Evolutionary conservation across 2,329 filamentous ascomycete genomes (phyloP), one percentile per base, ranked within the genome.

Genomic region (Claviceps pusilla): DNA sequence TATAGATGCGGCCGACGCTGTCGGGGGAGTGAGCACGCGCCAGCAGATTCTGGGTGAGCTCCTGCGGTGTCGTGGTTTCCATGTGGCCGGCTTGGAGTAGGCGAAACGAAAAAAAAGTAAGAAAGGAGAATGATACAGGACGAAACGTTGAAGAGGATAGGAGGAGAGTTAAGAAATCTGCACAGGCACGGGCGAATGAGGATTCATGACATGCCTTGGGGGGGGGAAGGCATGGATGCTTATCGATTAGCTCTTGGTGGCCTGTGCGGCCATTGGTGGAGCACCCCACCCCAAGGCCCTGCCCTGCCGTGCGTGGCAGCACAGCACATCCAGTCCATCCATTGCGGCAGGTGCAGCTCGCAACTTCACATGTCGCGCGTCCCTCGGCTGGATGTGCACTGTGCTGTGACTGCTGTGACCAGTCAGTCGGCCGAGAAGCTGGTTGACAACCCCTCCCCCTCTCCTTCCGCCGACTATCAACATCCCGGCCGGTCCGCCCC

Each of bases 11-110:
- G 39, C 74, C 72, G 54, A 83, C 80, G 55, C 79, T 83, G 59
- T 85, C 77, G 31, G 88, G 84, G 2, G 87, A 84, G 70, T 95
- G 89, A 10, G 88, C 89, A 62, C 87, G 83, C 6, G 77, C 70
- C 53, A 97, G 83, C 51, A 96, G 81, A 7, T 76, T 71, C 59
- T 82, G 76, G 0, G 80, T 82, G 10, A 79, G 64, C 48, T 70
- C 51, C 33, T 64, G 52, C 46, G 71, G 69, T 3, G 59, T 60
- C 24, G 63, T 50, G 41, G 59, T 59, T 4, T 69, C 62, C 71
- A 74, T 74, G 24, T 47, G 37, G 24, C 19, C 10, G 37, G 14
- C 48, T 4, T 31, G 52, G 46, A 43, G 42, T 3, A 9, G n/a
- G 24, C 9, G 10, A 43, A 24, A 43, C 6, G 42, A 1, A n/a